These are phyloP conservation scores for Gracilaria domingensis DNA, from an alignment of 23 red algal genomes.

Conservation along the genomic window DNA sequence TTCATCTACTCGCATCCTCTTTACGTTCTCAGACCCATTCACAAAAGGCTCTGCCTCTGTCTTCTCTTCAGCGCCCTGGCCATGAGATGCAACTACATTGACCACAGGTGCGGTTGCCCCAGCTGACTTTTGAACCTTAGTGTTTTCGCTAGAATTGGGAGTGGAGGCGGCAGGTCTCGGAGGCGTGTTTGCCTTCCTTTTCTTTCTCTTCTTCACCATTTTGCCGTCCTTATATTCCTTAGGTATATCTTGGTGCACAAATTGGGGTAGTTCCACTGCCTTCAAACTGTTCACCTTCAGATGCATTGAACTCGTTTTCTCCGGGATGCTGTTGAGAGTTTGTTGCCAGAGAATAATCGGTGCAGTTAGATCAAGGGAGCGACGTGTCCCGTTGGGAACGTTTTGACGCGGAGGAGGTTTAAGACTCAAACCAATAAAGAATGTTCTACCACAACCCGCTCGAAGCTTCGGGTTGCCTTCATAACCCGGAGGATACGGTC, in stretches of 20 bases:
- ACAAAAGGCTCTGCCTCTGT: neutral
- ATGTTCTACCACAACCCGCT: conserved; percentile 70
- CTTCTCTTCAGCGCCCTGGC: neutral
- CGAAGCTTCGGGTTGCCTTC: conserved; percentile 42
- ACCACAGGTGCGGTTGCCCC: neutral
- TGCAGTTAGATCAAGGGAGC: conserved; percentile 52
- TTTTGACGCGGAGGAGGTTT: conserved; percentile 40
- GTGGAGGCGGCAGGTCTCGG: neutral
- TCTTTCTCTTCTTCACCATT: conserved; percentile 65
- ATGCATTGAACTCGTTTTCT: conserved; percentile 73
- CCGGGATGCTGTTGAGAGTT: conserved; percentile 48
- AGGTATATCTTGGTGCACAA: conserved; percentile 37
- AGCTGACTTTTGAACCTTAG: neutral
- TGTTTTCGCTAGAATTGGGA: neutral
- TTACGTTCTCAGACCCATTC: conserved; percentile 32
- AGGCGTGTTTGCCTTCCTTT: neutral
- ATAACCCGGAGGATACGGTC: conserved; percentile 83
- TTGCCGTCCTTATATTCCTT: conserved; percentile 28
- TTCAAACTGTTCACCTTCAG: conserved; percentile 49
- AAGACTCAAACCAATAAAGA: conserved; percentile 83
- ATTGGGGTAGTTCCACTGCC: conserved; percentile 44
- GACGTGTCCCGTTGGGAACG: conserved; percentile 20
- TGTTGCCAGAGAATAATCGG: conserved; percentile 65
- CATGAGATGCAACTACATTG: neutral
- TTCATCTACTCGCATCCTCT: conserved; percentile 22